Conservation (phyloP, 2,329 filamentous ascomycete genomes). For the Pseudogymnoascus sp. region DNA sequence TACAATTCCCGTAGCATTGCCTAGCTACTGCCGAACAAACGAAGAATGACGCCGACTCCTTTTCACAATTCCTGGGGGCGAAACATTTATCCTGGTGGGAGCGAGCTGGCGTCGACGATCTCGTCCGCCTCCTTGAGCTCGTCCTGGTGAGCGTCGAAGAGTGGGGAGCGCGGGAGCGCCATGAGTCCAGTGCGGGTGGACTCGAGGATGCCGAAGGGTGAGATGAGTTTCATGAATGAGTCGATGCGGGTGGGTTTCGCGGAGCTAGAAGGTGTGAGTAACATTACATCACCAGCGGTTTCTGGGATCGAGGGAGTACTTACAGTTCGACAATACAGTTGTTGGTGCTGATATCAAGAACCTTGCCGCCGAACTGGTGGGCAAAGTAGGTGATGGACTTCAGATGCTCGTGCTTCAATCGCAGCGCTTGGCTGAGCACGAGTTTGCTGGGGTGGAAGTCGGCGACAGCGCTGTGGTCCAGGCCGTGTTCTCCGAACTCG, state of each 20-base stretch:
- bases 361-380: conserved; percentile 96
- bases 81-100: conserved; percentile 70
- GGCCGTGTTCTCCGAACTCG: conserved; percentile 29
- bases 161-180: conserved; percentile 87
- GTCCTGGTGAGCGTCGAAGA: conserved; percentile 66
- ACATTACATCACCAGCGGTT: neutral
- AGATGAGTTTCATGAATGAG: conserved; percentile 92
- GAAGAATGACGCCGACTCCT: conserved; percentile 11
- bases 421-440: conserved; percentile 76
- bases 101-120: conserved; percentile 85
- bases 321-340: conserved; percentile 98
- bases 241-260: conserved; percentile 92
- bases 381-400: conserved; percentile 93
- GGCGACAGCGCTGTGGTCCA: conserved; percentile 19
- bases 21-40: conserved; percentile 5
- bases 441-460: conserved; percentile 90
- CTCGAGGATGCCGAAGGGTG: conserved; percentile 92
- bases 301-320: conserved; percentile 32
- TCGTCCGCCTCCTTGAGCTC: conserved; percentile 81
- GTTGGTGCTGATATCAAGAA: conserved; percentile 94
- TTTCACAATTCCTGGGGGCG: neutral
- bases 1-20: neutral
- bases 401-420: conserved; percentile 96
- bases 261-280: conserved; percentile 46
- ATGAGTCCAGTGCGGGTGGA: conserved; percentile 93